Base-by-base conservation (phyloP, 148 eudicot species). In the Chenopodium formosanum region DNA sequence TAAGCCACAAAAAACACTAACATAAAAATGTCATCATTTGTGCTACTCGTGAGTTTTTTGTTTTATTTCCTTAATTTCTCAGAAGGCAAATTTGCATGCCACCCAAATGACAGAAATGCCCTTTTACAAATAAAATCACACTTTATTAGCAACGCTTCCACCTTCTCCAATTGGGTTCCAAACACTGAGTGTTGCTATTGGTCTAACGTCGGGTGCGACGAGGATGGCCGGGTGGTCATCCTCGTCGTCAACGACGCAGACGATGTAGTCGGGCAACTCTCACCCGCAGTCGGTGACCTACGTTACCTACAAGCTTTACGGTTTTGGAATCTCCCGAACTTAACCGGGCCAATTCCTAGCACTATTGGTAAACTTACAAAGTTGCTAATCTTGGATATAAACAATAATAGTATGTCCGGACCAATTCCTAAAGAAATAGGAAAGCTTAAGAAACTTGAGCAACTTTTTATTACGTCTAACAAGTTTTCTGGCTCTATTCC, bases 291-390 rank as follows among this genome's bases (percentile, higher is more conserved):
- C 4, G 91, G 86, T 9, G 68, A 83, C 76, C 86, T 90, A 19
- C 82, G 86, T 0, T 87, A 58, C 72, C 85, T 90, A 37, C 20
- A 77, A 58, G 73, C 74, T 2, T 65, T 90, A 2, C 23, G 11
- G 0, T 66, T 89, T 1, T 78, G 84, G 19, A 71, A 77, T 80
- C 84, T 78, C 65, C 79, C 83, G 73, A 80, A 80, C 47, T 64
- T 89, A 2, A 27, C 86, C n/a, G 91, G 91, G 32, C 82, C 83
- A 1, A 81, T 89, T 44, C 91, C 91, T 79, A 52, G 82, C 2
- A 56, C 83, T n/a, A 29, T 87, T 37, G 11, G 74, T 44, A 74
- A 79, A 9, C 83, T 87, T 52, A 82, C 69, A 11, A 80, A 79
- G 40, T 80, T 86, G 0, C 66, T 40, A 1, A 71, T 65, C 29